A percentile compares a stretch with the other conserved stretches of the same genome.
Evolutionary conservation across 23 red algal species (phyloP).

Genomic region (Gracilaria caudata): DNA sequence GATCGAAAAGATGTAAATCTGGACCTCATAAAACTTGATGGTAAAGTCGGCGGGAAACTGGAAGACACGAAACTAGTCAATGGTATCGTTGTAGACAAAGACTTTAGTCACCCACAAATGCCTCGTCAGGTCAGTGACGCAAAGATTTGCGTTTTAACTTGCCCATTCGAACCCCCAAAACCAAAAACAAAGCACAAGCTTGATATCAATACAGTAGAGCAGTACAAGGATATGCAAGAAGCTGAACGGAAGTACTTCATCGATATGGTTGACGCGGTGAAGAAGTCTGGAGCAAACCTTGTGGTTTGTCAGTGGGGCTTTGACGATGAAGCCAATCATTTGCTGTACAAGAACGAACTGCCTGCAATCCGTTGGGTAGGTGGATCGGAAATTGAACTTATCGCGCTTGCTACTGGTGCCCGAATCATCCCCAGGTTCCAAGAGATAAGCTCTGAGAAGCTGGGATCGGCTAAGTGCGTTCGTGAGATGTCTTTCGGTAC

Average conservation of each 20-base stretch:
- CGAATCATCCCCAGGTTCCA: conserved; percentile 97
- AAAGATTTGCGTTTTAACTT: conserved; percentile 96
- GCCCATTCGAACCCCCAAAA: conserved; percentile 99
- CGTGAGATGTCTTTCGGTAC: conserved; percentile 94
- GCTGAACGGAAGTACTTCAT: conserved; percentile 93
- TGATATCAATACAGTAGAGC: conserved; percentile 95
- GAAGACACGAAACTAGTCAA: conserved; percentile 91
- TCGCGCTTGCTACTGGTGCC: conserved; percentile 93
- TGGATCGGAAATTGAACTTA: conserved; percentile 97
- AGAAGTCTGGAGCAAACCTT: conserved; percentile 93
- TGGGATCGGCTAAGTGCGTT: conserved; percentile 87
- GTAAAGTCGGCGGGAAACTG: conserved; percentile 93
- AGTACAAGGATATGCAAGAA: conserved; percentile 97
- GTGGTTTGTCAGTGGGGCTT: conserved; percentile 99
- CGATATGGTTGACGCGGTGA: conserved; percentile 94
- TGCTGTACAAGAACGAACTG: conserved; percentile 87
- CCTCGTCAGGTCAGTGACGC: conserved; percentile 85
- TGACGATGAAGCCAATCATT: conserved; percentile 99
- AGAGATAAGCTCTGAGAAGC: conserved; percentile 92
- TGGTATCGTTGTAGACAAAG: conserved; percentile 99
- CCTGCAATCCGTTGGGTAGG: conserved; percentile 98
- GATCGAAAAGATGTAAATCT: conserved; percentile 97
- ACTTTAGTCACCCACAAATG: conserved; percentile 99
- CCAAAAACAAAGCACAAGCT: conserved; percentile 99
- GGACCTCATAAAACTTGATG: conserved; percentile 96